Percentiles rank a stretch among this genome's conserved stretches.
These are phyloP conservation scores for Raffaelea ambrosiae DNA, from an alignment of 2,329 filamentous ascomycete genomes.

Conservation along the genomic window DNA sequence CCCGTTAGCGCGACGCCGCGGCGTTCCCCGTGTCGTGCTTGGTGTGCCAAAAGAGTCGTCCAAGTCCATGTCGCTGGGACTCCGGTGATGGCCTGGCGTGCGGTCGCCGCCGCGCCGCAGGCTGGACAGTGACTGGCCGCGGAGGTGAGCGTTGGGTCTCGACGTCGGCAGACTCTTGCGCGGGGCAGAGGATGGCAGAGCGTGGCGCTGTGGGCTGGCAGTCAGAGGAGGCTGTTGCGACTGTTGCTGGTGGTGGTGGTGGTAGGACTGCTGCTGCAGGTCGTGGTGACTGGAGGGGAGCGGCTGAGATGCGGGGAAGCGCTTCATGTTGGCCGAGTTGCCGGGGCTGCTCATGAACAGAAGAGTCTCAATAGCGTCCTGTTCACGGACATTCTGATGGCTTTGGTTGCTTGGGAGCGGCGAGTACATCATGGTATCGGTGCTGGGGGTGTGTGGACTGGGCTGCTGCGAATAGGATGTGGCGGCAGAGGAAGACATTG, in stretches of 20 bases:
- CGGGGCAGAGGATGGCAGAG: conserved; percentile 35
- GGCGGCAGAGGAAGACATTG: conserved; percentile 35
- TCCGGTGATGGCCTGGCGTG: conserved; percentile 22
- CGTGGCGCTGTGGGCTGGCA: conserved; percentile 23
- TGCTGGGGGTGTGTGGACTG: conserved; percentile 26
- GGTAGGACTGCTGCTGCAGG: too few species aligned
- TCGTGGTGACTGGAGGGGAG: conserved; percentile 23
- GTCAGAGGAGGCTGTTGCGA: conserved; percentile 18
- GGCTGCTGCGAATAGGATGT: conserved; percentile 30
- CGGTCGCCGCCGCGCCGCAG: background rate
- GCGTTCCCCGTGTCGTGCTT: conserved; percentile 21
- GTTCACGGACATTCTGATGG: conserved; percentile 62
- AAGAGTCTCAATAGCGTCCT: conserved; percentile 72
- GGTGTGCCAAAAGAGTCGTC: conserved; percentile 27
- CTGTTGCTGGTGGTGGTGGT: background rate
- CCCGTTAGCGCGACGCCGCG: conserved; percentile 35
- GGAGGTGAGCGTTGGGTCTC: conserved; percentile 19
- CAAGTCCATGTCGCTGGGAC: conserved; percentile 38
- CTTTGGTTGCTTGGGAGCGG: conserved; percentile 23
- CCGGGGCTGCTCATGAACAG: conserved; percentile 76
- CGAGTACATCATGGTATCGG: conserved; percentile 53
- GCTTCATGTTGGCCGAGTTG: conserved; percentile 57
- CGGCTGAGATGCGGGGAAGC: conserved; percentile 36
- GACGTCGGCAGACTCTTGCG: conserved; percentile 44
- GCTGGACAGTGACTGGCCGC: background rate